These are phyloP conservation scores for Geosiphon pyriformis DNA, from an alignment of 192 early-diverging fungal genomes.

Conservation along the genomic window DNA sequence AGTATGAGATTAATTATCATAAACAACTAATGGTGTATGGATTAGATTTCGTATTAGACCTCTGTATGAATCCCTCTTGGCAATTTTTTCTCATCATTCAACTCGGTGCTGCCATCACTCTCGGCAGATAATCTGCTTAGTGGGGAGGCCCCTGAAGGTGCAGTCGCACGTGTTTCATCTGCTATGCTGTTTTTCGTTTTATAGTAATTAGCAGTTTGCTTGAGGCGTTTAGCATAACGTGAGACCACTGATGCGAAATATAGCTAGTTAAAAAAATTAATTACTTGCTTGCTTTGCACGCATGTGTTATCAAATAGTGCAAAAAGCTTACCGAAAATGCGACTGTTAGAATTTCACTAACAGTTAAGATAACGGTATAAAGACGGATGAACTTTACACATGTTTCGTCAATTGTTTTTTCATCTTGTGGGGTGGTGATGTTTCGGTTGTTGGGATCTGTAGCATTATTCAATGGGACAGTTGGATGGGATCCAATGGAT, in stretches of 20 bases:
- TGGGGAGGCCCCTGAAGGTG: background rate
- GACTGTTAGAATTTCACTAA: background rate
- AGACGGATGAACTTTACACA: background rate
- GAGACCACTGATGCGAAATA: background rate
- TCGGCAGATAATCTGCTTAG: background rate
- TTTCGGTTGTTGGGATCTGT: background rate
- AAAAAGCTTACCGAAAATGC: background rate
- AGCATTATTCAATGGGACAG: background rate
- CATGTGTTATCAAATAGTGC: background rate
- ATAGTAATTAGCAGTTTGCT: background rate
- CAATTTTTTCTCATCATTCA: background rate
- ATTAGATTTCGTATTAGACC: background rate
- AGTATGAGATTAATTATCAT: no score
- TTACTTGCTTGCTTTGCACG: no score
- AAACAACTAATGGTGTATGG: no score
- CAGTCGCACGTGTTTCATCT: background rate
- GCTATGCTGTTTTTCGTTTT: background rate
- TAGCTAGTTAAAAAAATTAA: background rate
- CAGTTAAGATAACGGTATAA: background rate
- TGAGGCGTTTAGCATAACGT: background rate
- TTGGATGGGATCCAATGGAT: background rate
- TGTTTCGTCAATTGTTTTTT: background rate
- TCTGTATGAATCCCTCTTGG: background rate
- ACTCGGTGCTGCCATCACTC: background rate
- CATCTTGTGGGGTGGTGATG: background rate